phyloP scores from a whole-genome alignment of 768 basidiomycete genomes.

The Lentinula sp. region DNA sequence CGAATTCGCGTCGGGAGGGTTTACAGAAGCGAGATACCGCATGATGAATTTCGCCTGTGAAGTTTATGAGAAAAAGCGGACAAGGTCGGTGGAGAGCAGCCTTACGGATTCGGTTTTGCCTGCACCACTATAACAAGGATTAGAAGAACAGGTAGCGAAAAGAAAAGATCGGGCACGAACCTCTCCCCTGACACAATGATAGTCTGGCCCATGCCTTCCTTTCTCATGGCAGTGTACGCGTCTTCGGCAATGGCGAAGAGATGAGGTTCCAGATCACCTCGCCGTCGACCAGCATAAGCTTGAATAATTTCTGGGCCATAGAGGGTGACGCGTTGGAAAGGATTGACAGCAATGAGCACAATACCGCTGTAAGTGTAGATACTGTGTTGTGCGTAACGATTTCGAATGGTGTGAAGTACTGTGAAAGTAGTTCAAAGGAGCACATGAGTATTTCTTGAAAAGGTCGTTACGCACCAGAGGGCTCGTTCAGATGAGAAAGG shows the following conservation, averaged over 20 bases:
- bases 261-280: slow-evolving; percentile 96
- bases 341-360: slow-evolving; percentile 97
- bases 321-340: slow-evolving; percentile 94
- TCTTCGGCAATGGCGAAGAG: slow-evolving; percentile 99
- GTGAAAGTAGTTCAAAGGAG: neutral
- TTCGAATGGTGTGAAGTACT: slow-evolving; percentile 96
- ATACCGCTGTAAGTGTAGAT: slow-evolving; percentile 99
- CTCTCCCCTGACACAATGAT: slow-evolving; percentile 99
- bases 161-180: slow-evolving; percentile 34
- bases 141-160: slow-evolving; percentile 4
- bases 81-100: neutral
- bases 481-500: slow-evolving; percentile 96
- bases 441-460: neutral
- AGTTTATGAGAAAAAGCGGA: neutral
- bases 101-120: slow-evolving; percentile 97
- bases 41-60: slow-evolving; percentile 94
- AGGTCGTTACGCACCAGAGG: slow-evolving; percentile 60
- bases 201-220: slow-evolving; percentile 91
- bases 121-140: slow-evolving; percentile 63
- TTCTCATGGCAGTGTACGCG: slow-evolving; percentile 96
- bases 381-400: slow-evolving; percentile 94
- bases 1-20: slow-evolving; percentile 59
- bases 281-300: slow-evolving; percentile 86
- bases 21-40: slow-evolving; percentile 97
- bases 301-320: slow-evolving; percentile 98